Evolutionary conservation across 495 filamentous ascomycete genomes (phyloP).

Genomic region (Aspergillus hancockii): DNA sequence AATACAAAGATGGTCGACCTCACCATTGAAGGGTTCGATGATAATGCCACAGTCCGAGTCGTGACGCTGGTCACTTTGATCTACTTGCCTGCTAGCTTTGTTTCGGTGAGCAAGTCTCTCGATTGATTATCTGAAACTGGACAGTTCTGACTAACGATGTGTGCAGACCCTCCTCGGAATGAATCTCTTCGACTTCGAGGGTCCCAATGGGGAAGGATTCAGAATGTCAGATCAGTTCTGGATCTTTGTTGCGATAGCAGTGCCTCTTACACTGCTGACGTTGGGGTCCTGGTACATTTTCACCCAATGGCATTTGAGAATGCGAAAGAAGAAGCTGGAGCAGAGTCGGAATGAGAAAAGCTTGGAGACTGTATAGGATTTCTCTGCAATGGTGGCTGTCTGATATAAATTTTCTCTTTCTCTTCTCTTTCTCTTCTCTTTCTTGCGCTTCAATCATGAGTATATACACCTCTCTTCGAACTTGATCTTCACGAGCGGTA

Average conservation of each 20-base stretch:
- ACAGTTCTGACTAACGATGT: neutral
- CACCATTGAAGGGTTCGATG: constrained; percentile 34
- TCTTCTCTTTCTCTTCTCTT: neutral
- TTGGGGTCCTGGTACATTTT: constrained; percentile 23
- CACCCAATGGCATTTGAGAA: constrained; percentile 1
- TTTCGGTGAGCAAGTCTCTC: constrained; percentile 33
- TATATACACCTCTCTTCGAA: neutral
- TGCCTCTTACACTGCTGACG: constrained; percentile 31
- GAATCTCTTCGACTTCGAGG: constrained; percentile 30
- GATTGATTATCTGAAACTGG: neutral
- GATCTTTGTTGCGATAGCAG: constrained; percentile 31
- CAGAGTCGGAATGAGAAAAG: neutral
- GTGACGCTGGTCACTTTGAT: constrained; percentile 43
- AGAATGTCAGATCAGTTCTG: constrained; percentile 32
- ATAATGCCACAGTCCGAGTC: constrained; percentile 36
- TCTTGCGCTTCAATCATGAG: neutral
- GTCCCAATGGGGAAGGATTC: constrained; percentile 12
- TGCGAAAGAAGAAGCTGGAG: neutral
- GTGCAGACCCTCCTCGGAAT: constrained; percentile 29
- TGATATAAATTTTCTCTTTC: neutral
- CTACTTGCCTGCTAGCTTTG: constrained; percentile 43
- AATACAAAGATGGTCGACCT: constrained; percentile 38
- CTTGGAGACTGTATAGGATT: neutral
- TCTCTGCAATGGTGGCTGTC: neutral
- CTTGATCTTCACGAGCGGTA: neutral